These are phyloP conservation scores for Saturnispora zaruensis DNA, from an alignment of 805 yeast species.

Conservation along the genomic window DNA sequence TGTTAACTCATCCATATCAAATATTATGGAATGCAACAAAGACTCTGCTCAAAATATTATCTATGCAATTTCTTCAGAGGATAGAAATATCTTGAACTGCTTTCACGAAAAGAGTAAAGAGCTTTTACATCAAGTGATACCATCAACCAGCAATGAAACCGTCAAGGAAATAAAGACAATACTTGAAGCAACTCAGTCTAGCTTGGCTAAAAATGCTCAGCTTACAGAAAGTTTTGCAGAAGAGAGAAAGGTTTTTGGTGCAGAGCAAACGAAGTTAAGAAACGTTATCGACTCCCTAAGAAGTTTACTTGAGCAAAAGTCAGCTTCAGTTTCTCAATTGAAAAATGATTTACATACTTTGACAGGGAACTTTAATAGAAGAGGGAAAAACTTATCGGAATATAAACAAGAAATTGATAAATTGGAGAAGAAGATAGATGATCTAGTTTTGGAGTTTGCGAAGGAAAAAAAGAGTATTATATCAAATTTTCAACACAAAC, in stretches of 20 bases:
- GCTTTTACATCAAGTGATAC: background rate
- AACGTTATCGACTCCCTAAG: background rate
- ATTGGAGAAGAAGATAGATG: background rate
- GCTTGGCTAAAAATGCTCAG: background rate
- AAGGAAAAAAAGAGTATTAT: conserved; percentile 15
- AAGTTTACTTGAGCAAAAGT: background rate
- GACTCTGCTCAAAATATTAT: background rate
- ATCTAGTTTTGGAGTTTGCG: conserved; percentile 1
- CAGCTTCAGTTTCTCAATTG: background rate
- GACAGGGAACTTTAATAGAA: background rate
- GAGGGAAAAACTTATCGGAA: background rate
- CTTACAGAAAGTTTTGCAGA: background rate
- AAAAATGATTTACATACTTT: conserved; percentile 1
- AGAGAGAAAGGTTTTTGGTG: background rate
- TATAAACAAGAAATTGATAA: background rate
- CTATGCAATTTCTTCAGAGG: conserved; percentile 4
- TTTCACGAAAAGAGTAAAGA: background rate
- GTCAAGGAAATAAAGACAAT: background rate
- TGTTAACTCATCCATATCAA: background rate
- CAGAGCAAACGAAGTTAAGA: background rate
- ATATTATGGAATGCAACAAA: conserved; percentile 1
- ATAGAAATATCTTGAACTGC: background rate
- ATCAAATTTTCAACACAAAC: conserved; percentile 22
- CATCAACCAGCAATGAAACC: background rate
- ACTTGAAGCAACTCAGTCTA: background rate